Percentiles rank a stretch among this genome's conserved stretches.
phyloP scores from a whole-genome alignment of 768 basidiomycete genomes.

The Collybia sordida region DNA sequence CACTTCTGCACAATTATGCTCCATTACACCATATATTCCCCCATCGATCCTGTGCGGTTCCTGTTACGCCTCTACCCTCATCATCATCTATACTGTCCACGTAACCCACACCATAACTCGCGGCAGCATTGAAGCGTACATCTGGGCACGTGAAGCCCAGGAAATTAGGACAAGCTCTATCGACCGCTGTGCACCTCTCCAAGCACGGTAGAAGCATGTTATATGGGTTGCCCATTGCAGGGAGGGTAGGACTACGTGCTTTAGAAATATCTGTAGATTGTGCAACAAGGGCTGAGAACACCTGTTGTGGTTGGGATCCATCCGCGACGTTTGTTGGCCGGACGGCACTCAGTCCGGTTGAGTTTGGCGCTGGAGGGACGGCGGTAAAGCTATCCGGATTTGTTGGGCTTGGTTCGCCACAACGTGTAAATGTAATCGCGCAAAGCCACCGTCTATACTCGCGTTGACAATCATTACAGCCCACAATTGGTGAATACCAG shows the following conservation, averaged over 20 bases:
- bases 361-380: constrained; percentile 26
- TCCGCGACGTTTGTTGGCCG: constrained; percentile 17
- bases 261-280: constrained; percentile 36
- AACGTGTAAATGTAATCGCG: constrained; percentile 69
- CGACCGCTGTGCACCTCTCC: constrained; percentile 71
- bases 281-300: constrained; percentile 50
- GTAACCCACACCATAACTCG: constrained; percentile 77
- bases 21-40: constrained; percentile 80
- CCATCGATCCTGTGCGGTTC: constrained; percentile 59
- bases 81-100: constrained; percentile 56
- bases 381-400: constrained; percentile 33
- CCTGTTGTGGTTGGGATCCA: constrained; percentile 22
- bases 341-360: constrained; percentile 28
- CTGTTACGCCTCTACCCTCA: constrained; percentile 49
- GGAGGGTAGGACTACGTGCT: constrained; percentile 47
- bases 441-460: constrained; percentile 83
- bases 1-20: background rate
- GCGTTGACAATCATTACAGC: constrained; percentile 71
- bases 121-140: constrained; percentile 55
- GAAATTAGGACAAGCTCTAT: constrained; percentile 77
- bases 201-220: constrained; percentile 74
- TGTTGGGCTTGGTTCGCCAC: constrained; percentile 50
- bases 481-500: constrained; percentile 73
- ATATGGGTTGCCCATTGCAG: constrained; percentile 47
- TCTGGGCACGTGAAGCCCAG: constrained; percentile 71